Evolutionary conservation across 1,284 basidiomycete species (phyloP), one percentile per base, ranked within the genome.

Genomic region (Coniferiporia sulphurascens): DNA sequence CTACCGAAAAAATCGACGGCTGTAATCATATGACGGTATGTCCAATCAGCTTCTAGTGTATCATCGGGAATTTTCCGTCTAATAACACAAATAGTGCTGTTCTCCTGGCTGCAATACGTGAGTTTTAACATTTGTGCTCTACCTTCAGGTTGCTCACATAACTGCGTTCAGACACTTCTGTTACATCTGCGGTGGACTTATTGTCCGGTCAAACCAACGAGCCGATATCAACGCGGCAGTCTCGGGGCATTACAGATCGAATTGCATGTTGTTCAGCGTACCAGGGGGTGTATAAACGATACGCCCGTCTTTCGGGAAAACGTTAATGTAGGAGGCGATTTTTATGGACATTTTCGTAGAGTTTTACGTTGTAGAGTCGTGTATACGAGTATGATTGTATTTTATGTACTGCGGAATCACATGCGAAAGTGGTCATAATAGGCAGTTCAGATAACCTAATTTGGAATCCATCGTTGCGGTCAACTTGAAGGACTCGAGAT

Each of bases 11-110:
- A 66, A 67, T 68, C 0, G 66, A 70, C 1, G 85, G 85, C 0
- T 87, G 85, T 66, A 85, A 86, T 64, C 83, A 87, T 68, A 84
- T 87, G 74, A 81, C 81, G 57, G 85, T 84, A 60, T 64, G 80
- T 67, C 4, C n/a, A n/a, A n/a, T 27, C 49, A 27, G 27, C 27
- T 19, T 17, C 15, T 41, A 19, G 17, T 46, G 2, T 6, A 34
- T 6, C 19, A 43, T n/a, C 27, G 22, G 19, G 13, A 35, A 17
- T 17, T 9, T 21, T 41, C 15, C 52, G 27, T 52, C 27, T 3
- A 53, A 12, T 32, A 41, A 3, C 2, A 5, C 15, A 36, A 27
- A 17, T 6, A 86, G 84, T 86, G 84, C 64, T 71, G 75, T 46
- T 69, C 81, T 0, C 82, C 81, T 0, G 80, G 79, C 7, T 86